Evolutionary conservation across 352 stramenopile genomes (phyloP).

Genomic region (Peronospora belbahrii): DNA sequence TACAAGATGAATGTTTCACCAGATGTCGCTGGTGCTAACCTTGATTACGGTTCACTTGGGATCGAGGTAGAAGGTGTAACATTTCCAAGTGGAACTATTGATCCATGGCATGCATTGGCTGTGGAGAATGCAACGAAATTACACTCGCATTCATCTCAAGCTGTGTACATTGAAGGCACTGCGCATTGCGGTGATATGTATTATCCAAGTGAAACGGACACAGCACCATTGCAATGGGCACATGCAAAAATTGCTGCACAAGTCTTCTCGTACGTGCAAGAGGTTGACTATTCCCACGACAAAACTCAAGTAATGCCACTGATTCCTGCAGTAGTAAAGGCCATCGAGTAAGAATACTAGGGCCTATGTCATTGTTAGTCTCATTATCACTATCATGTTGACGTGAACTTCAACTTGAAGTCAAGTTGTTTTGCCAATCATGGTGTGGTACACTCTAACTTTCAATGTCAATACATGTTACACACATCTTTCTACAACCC

Average conservation of each 20-base stretch:
- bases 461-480: not conserved
- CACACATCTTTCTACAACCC: not conserved
- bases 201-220: slow-evolving; percentile 51
- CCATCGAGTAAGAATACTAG: slow-evolving; percentile 13
- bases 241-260: slow-evolving; percentile 52
- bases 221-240: slow-evolving; percentile 49
- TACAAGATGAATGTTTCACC: slow-evolving; percentile 61
- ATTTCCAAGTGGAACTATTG: slow-evolving; percentile 75
- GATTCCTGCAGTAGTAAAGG: slow-evolving; percentile 9
- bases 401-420: slow-evolving; percentile 1
- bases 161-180: slow-evolving; percentile 77
- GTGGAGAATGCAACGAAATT: slow-evolving; percentile 64
- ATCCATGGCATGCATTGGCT: slow-evolving; percentile 78
- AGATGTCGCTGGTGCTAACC: slow-evolving; percentile 54
- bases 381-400: too few species aligned
- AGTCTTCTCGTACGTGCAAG: slow-evolving; percentile 37
- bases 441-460: not conserved
- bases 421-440: not conserved
- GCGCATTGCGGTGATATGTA: slow-evolving; percentile 82
- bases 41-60: slow-evolving; percentile 64
- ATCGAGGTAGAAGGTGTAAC: slow-evolving; percentile 79
- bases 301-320: not conserved
- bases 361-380: not conserved
- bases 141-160: slow-evolving; percentile 40
- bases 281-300: slow-evolving; percentile 1